Base-by-base conservation (phyloP, 371 early-diverging fungal genomes). In the Mortierella sp. region DNA sequence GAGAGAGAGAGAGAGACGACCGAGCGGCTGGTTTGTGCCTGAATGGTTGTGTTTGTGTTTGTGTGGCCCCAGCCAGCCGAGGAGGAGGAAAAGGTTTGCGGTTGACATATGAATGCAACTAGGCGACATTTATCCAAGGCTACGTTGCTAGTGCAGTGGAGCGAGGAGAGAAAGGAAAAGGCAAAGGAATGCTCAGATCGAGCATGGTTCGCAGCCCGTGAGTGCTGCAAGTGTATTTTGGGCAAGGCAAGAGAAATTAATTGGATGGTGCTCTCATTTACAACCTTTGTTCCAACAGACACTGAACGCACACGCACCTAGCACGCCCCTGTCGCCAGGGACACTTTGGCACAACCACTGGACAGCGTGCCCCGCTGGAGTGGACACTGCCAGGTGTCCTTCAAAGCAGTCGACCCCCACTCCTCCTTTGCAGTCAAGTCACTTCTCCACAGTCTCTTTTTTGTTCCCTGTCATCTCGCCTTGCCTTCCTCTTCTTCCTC, bases 381-480 rank as follows among this genome's bases (percentile, higher is more conserved):
- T 43, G 43, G 43, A 43, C 10, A 50, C 50, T n/a, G n/a, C n/a
- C n/a, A n/a, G n/a, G n/a, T n/a, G n/a, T n/a, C n/a, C n/a, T n/a
- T n/a, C n/a, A n/a, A n/a, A n/a, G n/a, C 46, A 40, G 34, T 70
- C 72, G 37, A 46, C 51, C 72, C 54, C 26, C 57, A 14, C 72
- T 61, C 57, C 28, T 64, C 61, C n/a, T 54, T 31, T 1, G 21
- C 5, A 6, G 28, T 21, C 59, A 43, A 6, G 34, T 48, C 37
- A 59, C 64, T 70, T 43, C 69, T 67, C 64, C 69, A 64, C 61
- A 51, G 53, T 26, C 59, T 73, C 21, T 73, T n/a, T 69, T 21
- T 31, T 51, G 40, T 26, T 31, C 31, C 21, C 46, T 31, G 28
- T 53, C 59, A 57, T 57, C 31, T 28, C 71, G 34, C 44, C 28